Percentiles rank a stretch among this genome's conserved stretches.
Conservation (phyloP, 306 rosid genomes). For the Rosa persica region DNA sequence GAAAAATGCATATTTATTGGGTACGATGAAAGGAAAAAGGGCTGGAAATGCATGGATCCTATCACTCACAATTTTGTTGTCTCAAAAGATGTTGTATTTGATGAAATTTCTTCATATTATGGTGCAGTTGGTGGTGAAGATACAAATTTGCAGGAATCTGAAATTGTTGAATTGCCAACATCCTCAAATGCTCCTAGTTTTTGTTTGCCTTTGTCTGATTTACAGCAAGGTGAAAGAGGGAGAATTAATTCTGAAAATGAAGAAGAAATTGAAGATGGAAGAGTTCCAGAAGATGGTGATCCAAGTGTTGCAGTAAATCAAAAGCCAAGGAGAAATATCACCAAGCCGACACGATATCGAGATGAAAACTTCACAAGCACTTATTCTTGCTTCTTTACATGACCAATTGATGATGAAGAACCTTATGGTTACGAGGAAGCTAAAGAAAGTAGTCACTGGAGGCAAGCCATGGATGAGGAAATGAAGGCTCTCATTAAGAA, state of each 20-base stretch:
- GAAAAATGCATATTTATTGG: constrained; percentile 8
- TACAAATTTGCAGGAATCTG: neutral
- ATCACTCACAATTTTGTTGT: neutral
- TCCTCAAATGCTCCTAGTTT: neutral
- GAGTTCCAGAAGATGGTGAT: neutral
- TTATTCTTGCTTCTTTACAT: neutral
- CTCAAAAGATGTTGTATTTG: constrained; percentile 8
- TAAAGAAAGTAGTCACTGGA: neutral
- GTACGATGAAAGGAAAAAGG: constrained; percentile 2
- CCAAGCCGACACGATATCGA: neutral
- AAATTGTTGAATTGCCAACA: neutral
- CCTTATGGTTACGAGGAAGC: neutral
- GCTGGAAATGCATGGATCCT: constrained; percentile 19
- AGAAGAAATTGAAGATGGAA: neutral
- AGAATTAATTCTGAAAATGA: neutral
- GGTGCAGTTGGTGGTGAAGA: neutral
- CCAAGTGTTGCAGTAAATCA: neutral
- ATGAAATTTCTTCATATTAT: neutral
- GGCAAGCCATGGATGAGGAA: neutral
- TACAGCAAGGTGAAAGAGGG: neutral
- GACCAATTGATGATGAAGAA: neutral
- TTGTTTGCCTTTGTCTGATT: neutral
- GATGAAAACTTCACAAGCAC: neutral
- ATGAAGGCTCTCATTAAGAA: neutral
- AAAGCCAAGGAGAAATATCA: neutral